Base-by-base conservation (phyloP, 1,139 yeast genomes). In the Debaryomyces robertsiae region DNA sequence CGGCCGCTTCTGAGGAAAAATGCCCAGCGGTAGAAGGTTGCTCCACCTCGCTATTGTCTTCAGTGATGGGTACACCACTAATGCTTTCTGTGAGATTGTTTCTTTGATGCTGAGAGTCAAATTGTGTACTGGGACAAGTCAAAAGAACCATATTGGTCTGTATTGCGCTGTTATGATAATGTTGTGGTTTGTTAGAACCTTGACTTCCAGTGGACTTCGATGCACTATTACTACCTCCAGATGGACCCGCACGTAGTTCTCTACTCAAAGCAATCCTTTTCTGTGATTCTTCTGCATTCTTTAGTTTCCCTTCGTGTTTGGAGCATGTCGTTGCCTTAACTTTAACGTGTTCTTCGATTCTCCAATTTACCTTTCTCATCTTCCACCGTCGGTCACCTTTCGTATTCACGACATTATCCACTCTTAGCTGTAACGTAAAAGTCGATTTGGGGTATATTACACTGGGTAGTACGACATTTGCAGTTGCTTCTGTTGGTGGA, bases 401-500 rank as follows among this genome's bases (percentile, higher is more conserved):
- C 13, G 58, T 53, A 29, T 73, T 65, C 1, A 84, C 79, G 19
- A 93, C 77, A 44, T 95, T 93, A 50, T 90, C 95, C 51, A 94
- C 64, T 48, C 82, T 79, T 55, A 93, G 68, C 55, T 90, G 97
- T 23, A 93, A 73, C 0, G 94, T 85, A 55, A 93, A 88, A 0
- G 83, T 73, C 0, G 96, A 85, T 54, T 87, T 84, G 9, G 98
- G 98, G 58, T 87, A 87, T 15, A 88, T 77, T 11, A 89, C 95
- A 47, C 87, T 86, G 2, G 98, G 98, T 35, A 93, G 68, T 3
- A 84, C 84, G 3, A 95, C 91, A 30, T 84, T 79, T 3, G 96
- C 95, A 3, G 88, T 83, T 29, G 93, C 84, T 37, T 85, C 88
- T 0, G 98, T 93, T 3, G 99, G 98, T 1, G 98, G 98, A 61